Evolutionary conservation across 192 early-diverging fungal genomes (phyloP), one percentile per base, ranked within the genome.

Genomic region (Diversispora eburnea): DNA sequence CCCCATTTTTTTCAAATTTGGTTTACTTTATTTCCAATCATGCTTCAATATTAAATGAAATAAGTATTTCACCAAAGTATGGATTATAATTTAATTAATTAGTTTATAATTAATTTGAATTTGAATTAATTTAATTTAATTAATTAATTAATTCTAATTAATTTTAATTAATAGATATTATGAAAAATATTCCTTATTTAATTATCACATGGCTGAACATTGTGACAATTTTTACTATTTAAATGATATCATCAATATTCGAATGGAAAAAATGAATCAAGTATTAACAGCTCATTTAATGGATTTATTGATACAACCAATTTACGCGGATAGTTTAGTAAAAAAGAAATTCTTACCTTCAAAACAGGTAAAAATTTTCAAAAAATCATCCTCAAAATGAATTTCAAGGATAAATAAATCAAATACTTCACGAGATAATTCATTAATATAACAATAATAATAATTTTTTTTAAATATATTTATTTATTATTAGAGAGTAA

Each of bases 191-290:
- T 73, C 72, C 49, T 77, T 77, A 71, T 75, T 89, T 20, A 85
- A 89, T 75, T 80, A 84, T 63, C 80, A 85, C 20, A 80, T 89
- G 3, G 88, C 85, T 19, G 82, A 83, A 74, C 88, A 89, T 72
- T 84, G 87, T 77, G 88, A 87, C 8, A 83, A 84, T 49, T 81
- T 89, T 41, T 85, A 85, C 45, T 89, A 89, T 62, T 77, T 89
- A 68, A 89, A 88, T 75, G 86, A 89, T 56, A 82, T 89, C 39
- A 84, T 81, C 56, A 81, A 84, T 0, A 63, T 89, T 69, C 81
- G 84, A 13, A 81, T 83, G 22, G 75, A 81, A 67, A 84, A 83
- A 61, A 87, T 89, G 73, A 89, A 86, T 71, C 66, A 78, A 25
- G 76, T 78, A 17, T 68, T 84, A 70, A 67, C 81, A 7, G 68